These are phyloP conservation scores for Chlamydomonas eustigma DNA, from an alignment of 139 green algal species.

Conservation along the genomic window DNA sequence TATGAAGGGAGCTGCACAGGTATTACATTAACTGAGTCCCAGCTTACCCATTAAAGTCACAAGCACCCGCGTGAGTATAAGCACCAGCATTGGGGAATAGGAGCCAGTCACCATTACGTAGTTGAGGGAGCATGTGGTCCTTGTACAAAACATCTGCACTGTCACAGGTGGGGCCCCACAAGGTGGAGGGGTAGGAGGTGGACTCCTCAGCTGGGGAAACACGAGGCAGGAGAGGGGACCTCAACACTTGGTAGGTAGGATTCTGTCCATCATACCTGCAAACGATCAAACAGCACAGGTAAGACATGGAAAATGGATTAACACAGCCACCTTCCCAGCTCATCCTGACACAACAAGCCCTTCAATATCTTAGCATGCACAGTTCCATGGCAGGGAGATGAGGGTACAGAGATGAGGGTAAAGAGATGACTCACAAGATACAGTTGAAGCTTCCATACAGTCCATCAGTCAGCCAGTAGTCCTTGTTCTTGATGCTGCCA, in stretches of 20 bases:
- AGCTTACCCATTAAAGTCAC: slow-evolving; percentile 59
- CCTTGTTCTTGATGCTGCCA: slow-evolving; percentile 37
- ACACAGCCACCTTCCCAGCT: too few relatives aligned
- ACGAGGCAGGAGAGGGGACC: slow-evolving; percentile 39
- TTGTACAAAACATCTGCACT: slow-evolving; percentile 76
- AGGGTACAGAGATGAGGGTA: not conserved
- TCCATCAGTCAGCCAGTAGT: slow-evolving; percentile 94
- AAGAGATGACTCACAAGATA: slow-evolving; percentile 51
- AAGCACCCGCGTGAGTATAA: slow-evolving; percentile 86
- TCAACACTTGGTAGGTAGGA: slow-evolving; percentile 41
- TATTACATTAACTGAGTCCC: slow-evolving; percentile 16
- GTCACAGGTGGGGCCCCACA: slow-evolving; percentile 90
- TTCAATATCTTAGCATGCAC: not conserved
- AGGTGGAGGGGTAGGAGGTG: slow-evolving; percentile 47
- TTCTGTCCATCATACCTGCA: slow-evolving; percentile 49
- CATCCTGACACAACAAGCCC: too few relatives aligned
- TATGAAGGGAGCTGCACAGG: not conserved
- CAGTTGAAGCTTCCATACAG: slow-evolving; percentile 98
- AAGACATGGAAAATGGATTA: too few relatives aligned
- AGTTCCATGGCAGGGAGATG: not conserved
- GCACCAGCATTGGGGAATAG: slow-evolving; percentile 87
- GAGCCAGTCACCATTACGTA: slow-evolving; percentile 91
- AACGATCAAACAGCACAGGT: too few relatives aligned
- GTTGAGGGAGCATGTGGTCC: slow-evolving; percentile 67
- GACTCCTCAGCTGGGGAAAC: slow-evolving; percentile 2